Conservation (phyloP, 1,284 basidiomycete species). For the Trametes hirsuta region DNA sequence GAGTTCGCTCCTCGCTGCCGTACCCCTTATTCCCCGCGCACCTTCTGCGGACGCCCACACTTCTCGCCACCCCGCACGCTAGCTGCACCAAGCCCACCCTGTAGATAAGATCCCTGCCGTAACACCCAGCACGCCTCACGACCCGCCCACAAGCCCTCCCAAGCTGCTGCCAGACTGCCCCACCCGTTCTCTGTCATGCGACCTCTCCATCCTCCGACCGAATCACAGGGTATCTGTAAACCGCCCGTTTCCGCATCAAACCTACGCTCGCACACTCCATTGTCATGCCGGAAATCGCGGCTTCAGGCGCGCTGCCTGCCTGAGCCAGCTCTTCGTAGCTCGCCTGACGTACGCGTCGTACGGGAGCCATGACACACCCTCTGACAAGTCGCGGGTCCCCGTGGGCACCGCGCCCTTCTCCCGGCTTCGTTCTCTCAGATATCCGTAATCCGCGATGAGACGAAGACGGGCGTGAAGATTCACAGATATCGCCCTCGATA, state of each 20-base stretch:
- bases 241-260: background rate
- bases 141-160: background rate
- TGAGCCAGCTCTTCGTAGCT: too few species aligned
- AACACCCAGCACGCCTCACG: background rate
- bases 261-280: slow-evolving; percentile 2
- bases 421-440: background rate
- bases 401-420: background rate
- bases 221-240: background rate
- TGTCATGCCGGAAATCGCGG: background rate
- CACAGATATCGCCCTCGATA: too few species aligned
- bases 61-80: background rate
- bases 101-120: background rate
- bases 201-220: background rate
- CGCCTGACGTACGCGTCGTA: background rate
- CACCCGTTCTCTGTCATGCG: background rate
- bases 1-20: background rate
- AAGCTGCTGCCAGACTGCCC: background rate
- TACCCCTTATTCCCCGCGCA: background rate
- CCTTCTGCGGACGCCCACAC: slow-evolving; percentile 1
- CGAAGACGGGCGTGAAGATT: too few species aligned
- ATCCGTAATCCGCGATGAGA: background rate
- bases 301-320: background rate
- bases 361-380: slow-evolving; percentile 1
- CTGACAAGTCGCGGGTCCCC: background rate
- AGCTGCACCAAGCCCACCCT: too few species aligned